Conservation (phyloP, 2,329 filamentous ascomycete genomes). For the Fusarium miscanthi region DNA sequence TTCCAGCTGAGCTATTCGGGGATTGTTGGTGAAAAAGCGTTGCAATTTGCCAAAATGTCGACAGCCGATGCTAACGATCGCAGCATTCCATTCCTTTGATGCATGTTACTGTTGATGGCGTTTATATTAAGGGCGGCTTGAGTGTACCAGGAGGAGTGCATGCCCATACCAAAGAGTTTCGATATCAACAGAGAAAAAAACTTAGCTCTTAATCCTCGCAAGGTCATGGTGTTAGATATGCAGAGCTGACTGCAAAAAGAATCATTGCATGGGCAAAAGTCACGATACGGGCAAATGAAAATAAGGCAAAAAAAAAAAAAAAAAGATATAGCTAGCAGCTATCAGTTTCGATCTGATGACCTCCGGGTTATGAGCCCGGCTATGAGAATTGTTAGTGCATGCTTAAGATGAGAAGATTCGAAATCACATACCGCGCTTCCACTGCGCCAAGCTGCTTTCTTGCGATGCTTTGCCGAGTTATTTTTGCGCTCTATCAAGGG, state of each 20-base stretch:
- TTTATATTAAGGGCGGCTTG: fast-evolving
- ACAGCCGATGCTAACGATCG: fast-evolving
- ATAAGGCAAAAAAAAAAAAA: background rate
- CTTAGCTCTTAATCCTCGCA: fast-evolving
- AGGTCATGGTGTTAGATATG: fast-evolving
- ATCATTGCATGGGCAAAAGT: background rate
- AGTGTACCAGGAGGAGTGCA: background rate
- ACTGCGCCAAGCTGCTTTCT: slow-evolving; percentile 32
- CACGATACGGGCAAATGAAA: fast-evolving
- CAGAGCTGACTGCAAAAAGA: too few species aligned
- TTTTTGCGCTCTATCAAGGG: background rate
- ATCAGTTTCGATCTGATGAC: slow-evolving; percentile 28
- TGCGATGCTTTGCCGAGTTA: background rate
- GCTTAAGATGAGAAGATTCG: background rate
- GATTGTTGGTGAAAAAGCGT: slow-evolving; percentile 40
- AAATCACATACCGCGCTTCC: slow-evolving; percentile 24
- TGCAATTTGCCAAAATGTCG: background rate
- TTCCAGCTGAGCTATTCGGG: slow-evolving; percentile 36
- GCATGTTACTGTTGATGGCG: background rate
- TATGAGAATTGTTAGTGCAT: slow-evolving; percentile 4
- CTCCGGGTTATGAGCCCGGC: slow-evolving; percentile 39
- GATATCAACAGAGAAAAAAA: fast-evolving
- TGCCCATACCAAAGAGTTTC: fast-evolving
- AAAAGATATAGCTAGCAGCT: slow-evolving; percentile 17
- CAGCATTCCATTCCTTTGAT: background rate